Percentiles rank a stretch among this genome's conserved stretches.
Evolutionary conservation across 495 filamentous ascomycete species (phyloP).

Genomic region (Neurospora terricola): DNA sequence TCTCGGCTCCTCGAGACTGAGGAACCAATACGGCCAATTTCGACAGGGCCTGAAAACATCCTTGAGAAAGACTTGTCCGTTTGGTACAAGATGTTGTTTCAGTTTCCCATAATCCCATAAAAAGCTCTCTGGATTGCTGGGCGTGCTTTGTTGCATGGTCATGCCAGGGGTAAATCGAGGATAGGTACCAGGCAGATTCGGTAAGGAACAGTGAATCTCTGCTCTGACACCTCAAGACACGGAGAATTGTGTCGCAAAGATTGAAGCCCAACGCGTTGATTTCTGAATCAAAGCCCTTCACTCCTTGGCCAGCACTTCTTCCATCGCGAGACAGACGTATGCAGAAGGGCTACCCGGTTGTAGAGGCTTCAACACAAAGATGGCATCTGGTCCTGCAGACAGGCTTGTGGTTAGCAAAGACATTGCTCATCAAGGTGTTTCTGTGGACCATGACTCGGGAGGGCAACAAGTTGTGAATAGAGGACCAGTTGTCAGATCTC

Average conservation of each 20-base stretch:
- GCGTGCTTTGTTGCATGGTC: neutral
- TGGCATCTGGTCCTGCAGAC: neutral
- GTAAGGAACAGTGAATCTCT: neutral
- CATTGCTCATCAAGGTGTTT: neutral
- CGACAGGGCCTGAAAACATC: neutral
- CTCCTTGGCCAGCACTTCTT: neutral
- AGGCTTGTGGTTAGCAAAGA: conserved; percentile 4
- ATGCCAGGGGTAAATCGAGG: neutral
- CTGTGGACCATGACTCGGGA: neutral
- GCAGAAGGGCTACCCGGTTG: neutral
- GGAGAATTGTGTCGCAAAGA: neutral
- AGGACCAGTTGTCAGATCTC: conserved; percentile 50
- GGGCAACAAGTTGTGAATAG: conserved; percentile 1
- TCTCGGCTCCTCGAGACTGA: neutral
- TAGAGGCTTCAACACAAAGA: neutral
- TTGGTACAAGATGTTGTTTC: neutral
- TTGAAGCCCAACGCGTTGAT: neutral
- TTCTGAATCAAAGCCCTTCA: neutral
- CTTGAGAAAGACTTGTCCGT: neutral
- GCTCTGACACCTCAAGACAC: neutral
- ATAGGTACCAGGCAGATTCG: neutral
- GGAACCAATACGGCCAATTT: neutral
- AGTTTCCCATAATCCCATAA: neutral
- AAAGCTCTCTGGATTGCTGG: neutral
- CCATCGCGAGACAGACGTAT: neutral